phyloP scores from a whole-genome alignment of 2,329 filamentous ascomycete species.

The Aspergillus vadensis region DNA sequence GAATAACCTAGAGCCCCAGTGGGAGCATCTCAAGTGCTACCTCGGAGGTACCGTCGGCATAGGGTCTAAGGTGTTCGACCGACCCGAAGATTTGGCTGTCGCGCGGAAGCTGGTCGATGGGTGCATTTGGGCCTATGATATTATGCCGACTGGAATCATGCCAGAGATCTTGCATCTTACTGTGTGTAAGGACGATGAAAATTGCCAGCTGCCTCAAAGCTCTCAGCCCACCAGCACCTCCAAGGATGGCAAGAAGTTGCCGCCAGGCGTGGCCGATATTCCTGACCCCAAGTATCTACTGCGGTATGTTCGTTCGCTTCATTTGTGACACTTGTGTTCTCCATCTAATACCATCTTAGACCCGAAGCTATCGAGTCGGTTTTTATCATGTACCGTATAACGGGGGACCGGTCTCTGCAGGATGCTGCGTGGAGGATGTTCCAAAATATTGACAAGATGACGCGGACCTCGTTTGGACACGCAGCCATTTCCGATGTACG shows the following conservation, averaged over 20 bases:
- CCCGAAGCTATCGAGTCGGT: slow-evolving; percentile 64
- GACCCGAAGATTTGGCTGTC: slow-evolving; percentile 56
- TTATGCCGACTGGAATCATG: slow-evolving; percentile 62
- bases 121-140: slow-evolving; percentile 64
- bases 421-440: slow-evolving; percentile 56
- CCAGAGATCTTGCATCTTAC: slow-evolving; percentile 59
- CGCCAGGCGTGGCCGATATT: slow-evolving; percentile 32
- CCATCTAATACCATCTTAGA: slow-evolving; percentile 22
- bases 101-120: slow-evolving; percentile 60
- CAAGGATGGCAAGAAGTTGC: slow-evolving; percentile 21
- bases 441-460: slow-evolving; percentile 47
- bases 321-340: not conserved
- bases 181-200: slow-evolving; percentile 47
- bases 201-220: slow-evolving; percentile 40
- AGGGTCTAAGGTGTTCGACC: slow-evolving; percentile 59
- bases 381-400: slow-evolving; percentile 62
- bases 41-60: slow-evolving; percentile 64
- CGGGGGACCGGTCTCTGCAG: slow-evolving; percentile 53
- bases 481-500: slow-evolving; percentile 48
- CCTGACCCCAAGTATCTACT: slow-evolving; percentile 34
- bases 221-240: slow-evolving; percentile 14
- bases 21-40: slow-evolving; percentile 63
- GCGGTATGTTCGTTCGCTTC: slow-evolving; percentile 24
- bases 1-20: slow-evolving; percentile 38
- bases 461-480: slow-evolving; percentile 47